These are phyloP conservation scores for Cladophialophora yegresii DNA, from an alignment of 2,329 filamentous ascomycete genomes.

Conservation along the genomic window DNA sequence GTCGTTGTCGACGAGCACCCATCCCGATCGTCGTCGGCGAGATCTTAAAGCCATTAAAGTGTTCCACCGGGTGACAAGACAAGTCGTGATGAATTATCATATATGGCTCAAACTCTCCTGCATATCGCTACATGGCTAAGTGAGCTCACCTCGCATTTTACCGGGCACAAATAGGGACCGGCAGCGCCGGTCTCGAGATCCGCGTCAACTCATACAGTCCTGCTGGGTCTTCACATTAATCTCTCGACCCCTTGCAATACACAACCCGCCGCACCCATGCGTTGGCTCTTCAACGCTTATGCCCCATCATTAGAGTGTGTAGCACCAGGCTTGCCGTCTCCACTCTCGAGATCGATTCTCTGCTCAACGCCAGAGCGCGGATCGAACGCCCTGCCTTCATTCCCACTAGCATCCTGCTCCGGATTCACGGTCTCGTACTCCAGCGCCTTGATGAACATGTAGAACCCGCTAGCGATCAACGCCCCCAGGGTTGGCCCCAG, in stretches of 20 bases:
- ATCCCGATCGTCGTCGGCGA: too few species aligned
- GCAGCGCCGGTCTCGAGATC: neutral
- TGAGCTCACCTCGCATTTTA: neutral
- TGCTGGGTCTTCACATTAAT: too few species aligned
- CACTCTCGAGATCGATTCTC: neutral
- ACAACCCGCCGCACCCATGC: neutral
- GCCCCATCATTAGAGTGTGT: neutral
- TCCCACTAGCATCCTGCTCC: constrained; percentile 42
- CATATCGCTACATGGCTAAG: neutral
- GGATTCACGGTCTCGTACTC: constrained; percentile 49
- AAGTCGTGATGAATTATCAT: neutral
- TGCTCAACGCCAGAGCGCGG: neutral
- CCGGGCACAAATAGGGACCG: neutral
- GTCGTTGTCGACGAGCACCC: too few species aligned
- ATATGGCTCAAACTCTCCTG: neutral
- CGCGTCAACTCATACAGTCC: too few species aligned
- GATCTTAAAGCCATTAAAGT: neutral
- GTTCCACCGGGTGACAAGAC: neutral
- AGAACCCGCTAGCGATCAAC: constrained; percentile 53
- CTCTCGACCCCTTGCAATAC: too few species aligned
- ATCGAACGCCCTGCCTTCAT: constrained; percentile 4
- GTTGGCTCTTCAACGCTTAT: neutral
- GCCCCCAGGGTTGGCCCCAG: constrained; percentile 49
- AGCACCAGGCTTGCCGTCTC: neutral
- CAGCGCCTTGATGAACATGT: constrained; percentile 49